These are phyloP conservation scores for Acacia melanoxylon DNA, from an alignment of 306 rosid species.

Conservation along the genomic window DNA sequence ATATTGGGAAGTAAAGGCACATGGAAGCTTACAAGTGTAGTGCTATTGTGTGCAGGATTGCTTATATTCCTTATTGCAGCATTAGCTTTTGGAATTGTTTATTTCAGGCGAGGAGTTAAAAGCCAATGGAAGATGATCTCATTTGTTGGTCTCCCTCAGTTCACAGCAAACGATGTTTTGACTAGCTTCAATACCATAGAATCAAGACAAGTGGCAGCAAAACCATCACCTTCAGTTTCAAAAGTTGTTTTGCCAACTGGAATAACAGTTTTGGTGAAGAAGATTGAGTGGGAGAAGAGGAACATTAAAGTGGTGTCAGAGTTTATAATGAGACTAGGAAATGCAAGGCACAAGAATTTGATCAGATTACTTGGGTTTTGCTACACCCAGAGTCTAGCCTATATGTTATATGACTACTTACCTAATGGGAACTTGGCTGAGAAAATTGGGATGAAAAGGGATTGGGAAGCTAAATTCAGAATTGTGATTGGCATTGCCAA, in stretches of 20 bases:
- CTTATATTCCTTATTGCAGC: conserved; percentile 46
- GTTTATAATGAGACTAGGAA: conserved; percentile 61
- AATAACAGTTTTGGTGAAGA: conserved; percentile 78
- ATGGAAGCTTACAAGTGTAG: conserved; percentile 52
- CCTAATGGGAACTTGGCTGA: conserved; percentile 84
- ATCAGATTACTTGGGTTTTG: conserved; percentile 76
- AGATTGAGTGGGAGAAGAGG: conserved; percentile 68
- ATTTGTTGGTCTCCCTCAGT: conserved; percentile 77
- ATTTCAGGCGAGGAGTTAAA: conserved; percentile 47
- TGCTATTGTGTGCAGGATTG: conserved; percentile 62
- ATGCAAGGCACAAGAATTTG: conserved; percentile 81
- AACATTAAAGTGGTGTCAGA: conserved; percentile 47
- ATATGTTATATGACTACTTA: conserved; percentile 72
- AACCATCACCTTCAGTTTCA: conserved; percentile 51
- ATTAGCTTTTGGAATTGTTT: conserved; percentile 47
- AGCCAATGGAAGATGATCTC: conserved; percentile 91
- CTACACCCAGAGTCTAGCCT: conserved; percentile 74
- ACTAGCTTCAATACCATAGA: conserved; percentile 60
- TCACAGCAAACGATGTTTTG: conserved; percentile 80
- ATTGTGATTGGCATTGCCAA: conserved; percentile 69
- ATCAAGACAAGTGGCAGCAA: conserved; percentile 42
- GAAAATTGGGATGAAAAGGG: conserved; percentile 60
- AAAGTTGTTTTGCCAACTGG: conserved; percentile 92
- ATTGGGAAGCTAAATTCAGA: conserved; percentile 71
- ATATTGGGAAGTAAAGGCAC: conserved; percentile 62